Evolutionary conservation across 169 alveolate genomes (phyloP).

Genomic region (Plasmodium inui): DNA sequence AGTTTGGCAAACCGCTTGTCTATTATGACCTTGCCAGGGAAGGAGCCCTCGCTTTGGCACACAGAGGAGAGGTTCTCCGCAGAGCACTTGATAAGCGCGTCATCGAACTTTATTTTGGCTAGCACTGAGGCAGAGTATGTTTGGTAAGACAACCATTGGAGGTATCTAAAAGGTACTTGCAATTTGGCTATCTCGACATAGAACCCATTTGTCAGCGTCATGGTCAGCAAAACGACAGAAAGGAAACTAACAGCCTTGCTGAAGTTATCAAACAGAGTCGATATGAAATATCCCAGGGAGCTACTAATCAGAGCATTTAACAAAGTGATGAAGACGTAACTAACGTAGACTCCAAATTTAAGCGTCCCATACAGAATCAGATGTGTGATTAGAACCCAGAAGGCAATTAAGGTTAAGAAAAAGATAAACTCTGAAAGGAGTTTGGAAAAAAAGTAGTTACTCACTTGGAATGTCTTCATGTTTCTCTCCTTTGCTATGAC

Average conservation of each 20-base stretch:
- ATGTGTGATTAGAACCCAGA: slow-evolving; percentile 48
- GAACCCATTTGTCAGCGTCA: slow-evolving; percentile 62
- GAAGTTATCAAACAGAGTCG: slow-evolving; percentile 58
- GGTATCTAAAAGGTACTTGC: slow-evolving; percentile 40
- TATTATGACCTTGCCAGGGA: slow-evolving; percentile 38
- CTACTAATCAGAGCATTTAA: slow-evolving; percentile 56
- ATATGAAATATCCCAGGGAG: slow-evolving; percentile 59
- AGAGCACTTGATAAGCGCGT: slow-evolving; percentile 38
- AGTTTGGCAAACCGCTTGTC: slow-evolving; percentile 44
- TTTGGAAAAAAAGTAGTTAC: slow-evolving; percentile 70
- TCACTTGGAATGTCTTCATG: slow-evolving; percentile 65
- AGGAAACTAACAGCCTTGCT: slow-evolving; percentile 53
- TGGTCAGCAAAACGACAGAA: slow-evolving; percentile 52
- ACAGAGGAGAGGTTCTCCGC: background rate
- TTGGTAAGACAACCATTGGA: slow-evolving; percentile 67
- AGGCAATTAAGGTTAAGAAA: slow-evolving; percentile 33
- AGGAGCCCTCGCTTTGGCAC: background rate
- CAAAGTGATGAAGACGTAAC: slow-evolving; percentile 21
- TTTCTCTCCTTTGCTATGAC: slow-evolving; percentile 76
- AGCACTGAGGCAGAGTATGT: slow-evolving; percentile 62
- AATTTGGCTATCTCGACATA: slow-evolving; percentile 47
- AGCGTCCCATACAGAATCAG: slow-evolving; percentile 35
- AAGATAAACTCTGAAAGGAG: slow-evolving; percentile 59
- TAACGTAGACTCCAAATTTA: slow-evolving; percentile 21
- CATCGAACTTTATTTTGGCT: slow-evolving; percentile 50